Base-by-base conservation (phyloP, 768 basidiomycete genomes). In the Tulasnella sp. region DNA sequence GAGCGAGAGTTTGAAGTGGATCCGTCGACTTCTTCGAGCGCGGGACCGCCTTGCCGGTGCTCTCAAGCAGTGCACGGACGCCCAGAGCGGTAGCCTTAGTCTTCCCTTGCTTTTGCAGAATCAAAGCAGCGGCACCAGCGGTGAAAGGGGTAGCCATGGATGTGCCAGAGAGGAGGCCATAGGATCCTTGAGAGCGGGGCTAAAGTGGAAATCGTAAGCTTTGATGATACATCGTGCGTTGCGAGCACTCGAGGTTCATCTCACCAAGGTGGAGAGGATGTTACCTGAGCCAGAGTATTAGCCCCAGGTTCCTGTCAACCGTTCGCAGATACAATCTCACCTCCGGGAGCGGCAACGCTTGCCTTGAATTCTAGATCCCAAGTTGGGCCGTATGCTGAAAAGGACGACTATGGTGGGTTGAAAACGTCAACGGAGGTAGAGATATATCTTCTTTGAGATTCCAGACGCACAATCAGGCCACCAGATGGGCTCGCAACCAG, bases 401-500 rank as follows among this genome's bases (percentile, higher is more conserved):
- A 79, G 64, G 73, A 68, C 5, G 77, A 78, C 64, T 65, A 34
- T 80, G 0, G 78, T 80, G 19, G 83, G 69, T n/a, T n/a, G n/a
- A n/a, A n/a, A n/a, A n/a, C 9, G 86, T 86, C 17, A 87, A 77
- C 76, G 85, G 86, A 3, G 84, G 80, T 9, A 64, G 11, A 26
- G 44, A 42, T 6, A 69, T 8, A 26, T 16, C 11, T 39, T 72
- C 36, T 29, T 72, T 71, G 26, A 84, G 81, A 37, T 83, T 81
- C 3, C 11, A 29, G 22, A 29, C 52, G 2, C 22, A 59, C 39
- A 42, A 81, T 75, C 69, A 81, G 75, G 75, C 88, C 85, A 80
- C 83, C 87, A 11, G 87, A 87, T 35, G 85, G 86, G 79, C 84
- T 88, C 69, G 87, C 81, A 32, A 88, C 87, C 78, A 86, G 83